Evolutionary conservation across 1,284 basidiomycete genomes (phyloP).

Genomic region (Heterobasidion irregulare): DNA sequence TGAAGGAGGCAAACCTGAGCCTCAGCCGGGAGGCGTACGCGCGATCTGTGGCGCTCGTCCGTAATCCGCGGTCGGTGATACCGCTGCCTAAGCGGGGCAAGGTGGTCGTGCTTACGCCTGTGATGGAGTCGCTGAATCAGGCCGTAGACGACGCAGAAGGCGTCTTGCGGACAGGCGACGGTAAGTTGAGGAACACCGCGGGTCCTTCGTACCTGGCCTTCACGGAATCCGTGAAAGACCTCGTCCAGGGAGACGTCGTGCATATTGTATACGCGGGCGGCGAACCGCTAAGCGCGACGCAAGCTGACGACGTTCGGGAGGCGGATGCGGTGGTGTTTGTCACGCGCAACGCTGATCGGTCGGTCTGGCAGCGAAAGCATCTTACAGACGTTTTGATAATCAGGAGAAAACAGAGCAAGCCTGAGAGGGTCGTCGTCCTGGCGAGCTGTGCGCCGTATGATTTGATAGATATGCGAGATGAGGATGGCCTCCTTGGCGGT

Average conservation of each 20-base stretch:
- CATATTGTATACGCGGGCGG: constrained; percentile 40
- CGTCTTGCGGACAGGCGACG: constrained; percentile 32
- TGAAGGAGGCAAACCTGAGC: constrained; percentile 29
- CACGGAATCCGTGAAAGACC: constrained; percentile 27
- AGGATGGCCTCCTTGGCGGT: constrained; percentile 13
- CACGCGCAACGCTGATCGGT: constrained; percentile 46
- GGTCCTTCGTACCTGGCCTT: constrained; percentile 47
- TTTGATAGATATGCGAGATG: constrained; percentile 21
- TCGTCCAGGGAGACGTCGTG: constrained; percentile 19
- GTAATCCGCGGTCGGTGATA: constrained; percentile 25
- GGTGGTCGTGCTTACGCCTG: constrained; percentile 46
- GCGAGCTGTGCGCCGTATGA: constrained; percentile 60
- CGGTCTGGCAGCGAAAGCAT: constrained; percentile 43
- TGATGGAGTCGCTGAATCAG: constrained; percentile 44
- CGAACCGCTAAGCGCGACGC: constrained; percentile 13
- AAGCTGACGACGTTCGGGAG: constrained; percentile 14
- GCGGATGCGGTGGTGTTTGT: constrained; percentile 39
- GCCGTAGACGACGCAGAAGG: constrained; percentile 53
- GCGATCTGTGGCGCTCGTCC: constrained; percentile 36
- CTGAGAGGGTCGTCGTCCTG: constrained; percentile 33
- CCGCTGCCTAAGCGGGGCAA: constrained; percentile 23
- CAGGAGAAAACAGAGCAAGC: constrained; percentile 2
- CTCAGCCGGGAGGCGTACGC: constrained; percentile 42
- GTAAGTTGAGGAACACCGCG: constrained; percentile 43
- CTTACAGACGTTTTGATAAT: constrained; percentile 24